phyloP scores from a whole-genome alignment of 2,329 filamentous ascomycete species.

The Plectosphaerella cucumerina region DNA sequence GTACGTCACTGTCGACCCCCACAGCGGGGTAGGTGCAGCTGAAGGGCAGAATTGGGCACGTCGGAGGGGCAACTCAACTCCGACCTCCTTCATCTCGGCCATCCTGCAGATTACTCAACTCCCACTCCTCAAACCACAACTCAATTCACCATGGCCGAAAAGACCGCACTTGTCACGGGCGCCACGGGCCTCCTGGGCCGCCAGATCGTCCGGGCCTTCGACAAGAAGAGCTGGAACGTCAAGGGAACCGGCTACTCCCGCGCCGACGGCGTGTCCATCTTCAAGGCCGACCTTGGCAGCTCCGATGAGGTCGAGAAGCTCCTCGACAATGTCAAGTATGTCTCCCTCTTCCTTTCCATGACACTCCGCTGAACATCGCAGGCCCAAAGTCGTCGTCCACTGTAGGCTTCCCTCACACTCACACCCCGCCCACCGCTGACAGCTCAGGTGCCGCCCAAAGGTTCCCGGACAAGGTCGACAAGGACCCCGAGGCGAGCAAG shows the following conservation, averaged over 20 bases:
- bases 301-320: conserved; percentile 40
- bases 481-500: conserved; percentile 70
- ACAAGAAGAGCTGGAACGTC: conserved; percentile 61
- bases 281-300: conserved; percentile 53
- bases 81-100: too few species aligned
- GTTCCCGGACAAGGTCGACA: conserved; percentile 81
- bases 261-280: conserved; percentile 63
- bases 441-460: conserved; percentile 74
- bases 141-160: conserved; percentile 23
- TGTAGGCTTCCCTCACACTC: conserved; percentile 46
- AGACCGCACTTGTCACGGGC: conserved; percentile 72
- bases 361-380: conserved; percentile 24
- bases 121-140: background rate
- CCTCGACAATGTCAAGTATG: conserved; percentile 53
- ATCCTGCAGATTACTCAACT: too few species aligned
- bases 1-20: too few species aligned
- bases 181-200: conserved; percentile 81
- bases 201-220: conserved; percentile 70
- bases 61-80: too few species aligned
- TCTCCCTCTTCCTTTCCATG: conserved; percentile 1
- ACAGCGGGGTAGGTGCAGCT: too few species aligned
- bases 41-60: too few species aligned
- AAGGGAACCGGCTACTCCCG: conserved; percentile 72
- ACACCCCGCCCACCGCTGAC: background rate
- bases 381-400: conserved; percentile 75